These are phyloP conservation scores for Trametes villosa DNA, from an alignment of 768 basidiomycete species.

Conservation along the genomic window DNA sequence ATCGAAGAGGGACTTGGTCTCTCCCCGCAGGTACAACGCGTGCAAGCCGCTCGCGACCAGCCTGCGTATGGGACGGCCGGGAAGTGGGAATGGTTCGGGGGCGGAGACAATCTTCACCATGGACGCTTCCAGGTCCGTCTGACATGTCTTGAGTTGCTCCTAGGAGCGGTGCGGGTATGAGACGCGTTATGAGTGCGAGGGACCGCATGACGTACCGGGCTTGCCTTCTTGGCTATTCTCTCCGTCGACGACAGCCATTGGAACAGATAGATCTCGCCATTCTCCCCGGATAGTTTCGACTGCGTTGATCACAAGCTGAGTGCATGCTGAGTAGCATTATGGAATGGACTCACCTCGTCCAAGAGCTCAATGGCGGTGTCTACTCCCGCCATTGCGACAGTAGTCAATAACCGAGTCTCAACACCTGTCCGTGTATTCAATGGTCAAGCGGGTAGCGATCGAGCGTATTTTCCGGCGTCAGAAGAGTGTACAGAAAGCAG, in stretches of 20 bases:
- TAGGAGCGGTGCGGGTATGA: slow-evolving; percentile 32
- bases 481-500: too few species aligned
- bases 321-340: neutral
- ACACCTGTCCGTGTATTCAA: too few species aligned
- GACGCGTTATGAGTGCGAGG: neutral
- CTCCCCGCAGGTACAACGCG: slow-evolving; percentile 74
- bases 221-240: slow-evolving; percentile 52
- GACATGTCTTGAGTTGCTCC: slow-evolving; percentile 69
- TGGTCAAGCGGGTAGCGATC: neutral
- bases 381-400: slow-evolving; percentile 11
- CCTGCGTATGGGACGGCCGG: slow-evolving; percentile 85
- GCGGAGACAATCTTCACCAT: slow-evolving; percentile 72
- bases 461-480: neutral
- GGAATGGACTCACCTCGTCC: slow-evolving; percentile 11
- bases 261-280: slow-evolving; percentile 82
- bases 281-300: slow-evolving; percentile 73
- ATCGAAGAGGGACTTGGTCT: slow-evolving; percentile 86
- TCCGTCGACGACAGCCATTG: slow-evolving; percentile 80
- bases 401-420: neutral
- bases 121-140: slow-evolving; percentile 61
- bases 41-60: slow-evolving; percentile 79
- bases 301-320: slow-evolving; percentile 30
- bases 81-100: slow-evolving; percentile 70
- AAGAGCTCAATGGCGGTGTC: slow-evolving; percentile 16
- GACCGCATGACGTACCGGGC: slow-evolving; percentile 50